Evolutionary conservation across 2,329 filamentous ascomycete species (phyloP), one percentile per base, ranked within the genome.

Genomic region (Rutstroemia sydowiana): DNA sequence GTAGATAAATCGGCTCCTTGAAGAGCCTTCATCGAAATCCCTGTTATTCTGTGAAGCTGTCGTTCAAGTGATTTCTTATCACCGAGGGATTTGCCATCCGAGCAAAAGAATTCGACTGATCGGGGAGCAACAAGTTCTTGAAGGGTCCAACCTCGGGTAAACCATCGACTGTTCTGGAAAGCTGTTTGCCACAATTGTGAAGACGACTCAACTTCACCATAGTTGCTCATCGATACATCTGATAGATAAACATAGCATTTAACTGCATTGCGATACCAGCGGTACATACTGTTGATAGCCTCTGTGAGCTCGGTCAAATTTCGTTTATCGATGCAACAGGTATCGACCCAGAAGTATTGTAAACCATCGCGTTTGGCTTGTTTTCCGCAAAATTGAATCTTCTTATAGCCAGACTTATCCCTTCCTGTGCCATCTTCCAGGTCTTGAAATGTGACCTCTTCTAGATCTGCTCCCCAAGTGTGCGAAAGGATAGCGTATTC

Each of bases 101-200:
- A 48, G 37, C 20, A 53, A 43, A 59, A 60, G 51, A 60, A 60
- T 36, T 54, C 48, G 26, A 61, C 55, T 5, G 51, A 52, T 42
- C 1, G 4, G 1, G 55, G 58, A 8, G 55, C 58, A 48, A 60
- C 36, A 32, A 59, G 52, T 41, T 61, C 57, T 49, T 59, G 56
- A 39, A 59, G 56, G 14, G 59, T 59, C 57, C 57, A 58, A 2
- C 56, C 57, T 13, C 56, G 52, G 6, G 51, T 59, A 47, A 61
- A 61, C 59, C 59, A 62, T 50, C 50, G 45, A 49, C 55, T 56
- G 9, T 48, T 31, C 20, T 10, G 34, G 16, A 61, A 58, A 2
- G 37, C 45, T 36, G 16, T 11, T 48, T 55, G 34, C 56, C 58
- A 61, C 8, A 26, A 26, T 26, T 26, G 23, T 8, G 23, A 26